Conservation (phyloP, 2,329 filamentous ascomycete genomes). For the Botrytis sinoallii region DNA sequence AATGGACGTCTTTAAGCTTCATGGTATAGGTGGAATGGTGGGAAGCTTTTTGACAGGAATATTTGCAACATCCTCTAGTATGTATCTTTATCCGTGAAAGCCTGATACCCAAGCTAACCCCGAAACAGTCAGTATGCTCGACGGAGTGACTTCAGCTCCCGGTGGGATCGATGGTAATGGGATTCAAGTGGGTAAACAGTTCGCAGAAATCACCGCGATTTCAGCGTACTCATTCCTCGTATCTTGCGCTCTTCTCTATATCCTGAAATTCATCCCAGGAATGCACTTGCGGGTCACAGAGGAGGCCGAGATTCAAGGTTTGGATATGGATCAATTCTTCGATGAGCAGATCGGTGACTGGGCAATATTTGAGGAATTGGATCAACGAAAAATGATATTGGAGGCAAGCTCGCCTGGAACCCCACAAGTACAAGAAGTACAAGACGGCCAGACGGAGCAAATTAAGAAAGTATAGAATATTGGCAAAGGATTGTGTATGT, state of each 20-base stretch:
- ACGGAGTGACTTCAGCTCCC: conserved; percentile 46
- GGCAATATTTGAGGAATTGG: conserved; percentile 35
- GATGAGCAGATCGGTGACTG: conserved; percentile 43
- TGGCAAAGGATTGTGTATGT: neutral
- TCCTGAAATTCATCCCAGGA: conserved; percentile 57
- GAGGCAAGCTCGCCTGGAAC: conserved; percentile 25
- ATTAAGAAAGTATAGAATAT: neutral
- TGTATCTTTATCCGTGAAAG: conserved; percentile 16
- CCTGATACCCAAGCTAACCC: conserved; percentile 8
- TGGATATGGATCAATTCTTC: conserved; percentile 51
- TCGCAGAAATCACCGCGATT: conserved; percentile 55
- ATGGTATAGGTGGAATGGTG: conserved; percentile 57
- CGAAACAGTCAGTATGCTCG: conserved; percentile 47
- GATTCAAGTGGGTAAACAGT: conserved; percentile 54
- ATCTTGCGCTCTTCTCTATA: conserved; percentile 50
- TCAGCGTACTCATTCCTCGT: conserved; percentile 54
- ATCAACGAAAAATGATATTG: conserved; percentile 23
- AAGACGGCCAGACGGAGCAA: conserved; percentile 3
- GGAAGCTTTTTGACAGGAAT: conserved; percentile 56
- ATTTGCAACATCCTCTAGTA: conserved; percentile 46
- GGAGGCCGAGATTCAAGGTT: conserved; percentile 52
- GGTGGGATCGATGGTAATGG: conserved; percentile 50
- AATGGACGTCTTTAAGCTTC: conserved; percentile 58
- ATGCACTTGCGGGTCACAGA: conserved; percentile 53
- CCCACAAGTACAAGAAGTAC: conserved; percentile 21